Evolutionary conservation across 148 eudicot species (phyloP), one percentile per base, ranked within the genome.

Genomic region (Heliosperma pusillum): DNA sequence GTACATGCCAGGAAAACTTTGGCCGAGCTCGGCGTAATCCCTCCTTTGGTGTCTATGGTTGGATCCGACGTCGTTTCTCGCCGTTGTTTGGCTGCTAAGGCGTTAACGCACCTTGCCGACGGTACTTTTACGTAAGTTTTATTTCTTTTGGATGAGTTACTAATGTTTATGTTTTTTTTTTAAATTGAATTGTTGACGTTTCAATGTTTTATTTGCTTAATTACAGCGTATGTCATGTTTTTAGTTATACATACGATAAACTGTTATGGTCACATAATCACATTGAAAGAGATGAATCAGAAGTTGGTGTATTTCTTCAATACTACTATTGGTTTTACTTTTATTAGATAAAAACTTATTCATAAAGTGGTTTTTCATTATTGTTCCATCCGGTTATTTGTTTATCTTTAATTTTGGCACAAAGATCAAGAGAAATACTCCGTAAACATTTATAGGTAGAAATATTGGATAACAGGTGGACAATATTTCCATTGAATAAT

Each of bases 11-110:
- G 86, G 74, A 84, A 77, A 72, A 60, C 30, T 20, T 50, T 91
- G 85, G 93, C 85, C 66, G 97, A 88, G 78, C 89, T 93, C 7
- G 97, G 98, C 11, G 98, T 93, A 71, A 78, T 93, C 70, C 87
- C 87, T 79, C 89, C 91, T 1, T 78, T 93, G 81, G 93, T 91
- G 44, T 87, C 78, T 6, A 93, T 93, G 97, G 86, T 82, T 72
- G 94, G 74, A 7, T 81, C 82, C 22, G 84, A 72, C 53, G 84
- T 66, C 45, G 76, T 45, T 44, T 74, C 59, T 29, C 78, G 86
- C 24, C 85, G 79, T 64, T 75, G 85, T 20, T 61, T 79, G 82
- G 98, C 94, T 25, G 81, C 88, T 59, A 80, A 79, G 69, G 89
- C 91, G 8, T 82, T 93, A n/a, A n/a, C n/a, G 66, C 82, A 84